Evolutionary conservation across 495 filamentous ascomycete genomes (phyloP).

Genomic region (Letharia lupina): DNA sequence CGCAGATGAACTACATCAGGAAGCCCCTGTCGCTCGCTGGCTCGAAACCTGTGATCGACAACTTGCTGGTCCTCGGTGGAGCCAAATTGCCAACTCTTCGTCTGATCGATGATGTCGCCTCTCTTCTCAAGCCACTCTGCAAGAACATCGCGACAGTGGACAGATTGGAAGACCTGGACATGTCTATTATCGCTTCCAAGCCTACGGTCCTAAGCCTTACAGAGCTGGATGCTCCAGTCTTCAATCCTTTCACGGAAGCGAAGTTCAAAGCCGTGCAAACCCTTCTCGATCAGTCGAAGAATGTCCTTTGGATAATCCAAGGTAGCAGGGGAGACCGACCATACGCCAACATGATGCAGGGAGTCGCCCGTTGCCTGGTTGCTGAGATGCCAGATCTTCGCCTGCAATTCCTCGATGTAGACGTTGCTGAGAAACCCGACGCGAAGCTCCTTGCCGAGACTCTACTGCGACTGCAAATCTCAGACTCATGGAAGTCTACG

Average conservation of each 20-base stretch:
- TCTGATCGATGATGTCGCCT: not conserved
- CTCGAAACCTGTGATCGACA: no score
- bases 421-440: conserved; percentile 13
- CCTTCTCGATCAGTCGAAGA: conserved; percentile 29
- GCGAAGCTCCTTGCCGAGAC: not conserved
- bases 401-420: conserved; percentile 30
- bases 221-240: conserved; percentile 38
- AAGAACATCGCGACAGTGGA: conserved; percentile 25
- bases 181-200: not conserved
- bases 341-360: conserved; percentile 32
- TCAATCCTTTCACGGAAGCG: conserved; percentile 31
- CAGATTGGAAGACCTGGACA: not conserved
- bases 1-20: conserved; percentile 18
- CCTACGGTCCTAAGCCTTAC: conserved; percentile 27
- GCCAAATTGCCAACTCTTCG: no score
- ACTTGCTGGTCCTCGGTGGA: no score
- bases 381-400: conserved; percentile 18
- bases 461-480: not conserved
- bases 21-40: not conserved
- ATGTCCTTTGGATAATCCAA: conserved; percentile 36
- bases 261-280: conserved; percentile 27
- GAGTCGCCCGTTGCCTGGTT: conserved; percentile 31
- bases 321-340: conserved; percentile 32
- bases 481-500: not conserved
- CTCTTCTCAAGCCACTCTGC: conserved; percentile 24